Base-by-base conservation (phyloP, 768 basidiomycete species). In the Amanita inopinata region DNA sequence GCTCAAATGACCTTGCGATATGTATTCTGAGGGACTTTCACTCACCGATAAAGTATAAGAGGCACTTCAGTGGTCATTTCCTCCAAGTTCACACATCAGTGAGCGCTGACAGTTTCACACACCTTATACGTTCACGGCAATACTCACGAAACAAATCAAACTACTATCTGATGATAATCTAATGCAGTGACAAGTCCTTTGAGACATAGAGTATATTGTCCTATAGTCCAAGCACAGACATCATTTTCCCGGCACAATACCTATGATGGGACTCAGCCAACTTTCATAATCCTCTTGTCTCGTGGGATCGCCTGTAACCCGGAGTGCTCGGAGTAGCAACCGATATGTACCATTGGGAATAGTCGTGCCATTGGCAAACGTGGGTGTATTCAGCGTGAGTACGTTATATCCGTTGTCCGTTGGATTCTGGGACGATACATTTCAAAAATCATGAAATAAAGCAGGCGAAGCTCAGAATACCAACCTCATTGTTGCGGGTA, bases 231-330 rank as follows among this genome's bases (percentile, higher is more conserved):
- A n/a, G n/a, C n/a, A n/a, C n/a, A n/a, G n/a, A n/a, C n/a, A n/a
- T n/a, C n/a, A n/a, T n/a, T n/a, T n/a, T n/a, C n/a, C n/a, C 12
- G 28, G 11, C 20, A 4, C 5, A 24, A 65, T 70, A 32, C 73
- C 74, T 0, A 76, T 76, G 38, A 70, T 55, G 9, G 68, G 66
- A 44, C 70, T 69, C 45, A 71, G 52, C 64, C 63, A 73, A 38
- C 62, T 65, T 41, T 73, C 70, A 37, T 63, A 71, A 48, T 72
- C 68, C 18, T 56, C 59, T 46, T 70, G 62, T 17, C 57, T 62
- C n/a, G 47, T 56, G 14, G 64, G 56, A 44, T 72, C 49, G 0
- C 69, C 70, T 6, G 69, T 70, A 3, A 71, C 69, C 38, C 49
- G 61, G 41, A 72, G 49, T 0, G 66, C 64, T 3, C 69, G 61